Evolutionary conservation across 306 rosid genomes (phyloP), one percentile per base, ranked within the genome.

Genomic region (Cucumis melo): DNA sequence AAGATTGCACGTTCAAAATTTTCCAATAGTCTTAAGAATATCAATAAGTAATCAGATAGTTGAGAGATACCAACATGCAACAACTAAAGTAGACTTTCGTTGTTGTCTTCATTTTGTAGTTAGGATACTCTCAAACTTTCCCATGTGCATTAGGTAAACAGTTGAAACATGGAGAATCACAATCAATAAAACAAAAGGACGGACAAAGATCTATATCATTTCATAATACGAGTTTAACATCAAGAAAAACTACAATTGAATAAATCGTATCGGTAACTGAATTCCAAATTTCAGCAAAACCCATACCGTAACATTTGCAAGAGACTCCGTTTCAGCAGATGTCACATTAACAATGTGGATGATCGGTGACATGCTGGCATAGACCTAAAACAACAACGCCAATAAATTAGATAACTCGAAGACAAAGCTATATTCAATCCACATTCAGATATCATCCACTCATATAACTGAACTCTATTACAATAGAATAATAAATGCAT

Each of bases 301-400:
- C 61, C 92, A 63, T 89, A 94, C 97, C 53, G 91, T 89, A 78
- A 89, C 76, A 86, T 94, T 92, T 61, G 95, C 99, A 59, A 73
- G 75, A 73, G 97, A 94, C 81, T 88, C 89, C 60, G 83, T 80
- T 79, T 90, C 86, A 76, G 85, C 65, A 66, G 99, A 87, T 59
- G 87, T 85, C 62, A 85, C 88, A 79, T 88, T 87, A 78, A 90
- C 95, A 68, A 94, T 84, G 81, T 92, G 83, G 75, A 94, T 83
- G 70, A 83, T 70, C 24, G 97, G 96, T 23, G 97, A 90, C 99
- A 92, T 94, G 65, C 96, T 94, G 46, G 97, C 92, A 77, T 94
- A 94, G 68, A 90, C 99, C 99, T 94, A 86, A 84, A 86, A 81
- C 66, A 73, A 64, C 78, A 64, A 54, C 73, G 53, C 32, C 51